Evolutionary conservation across 805 yeast species (phyloP).

Genomic region (Priceomyces medius): DNA sequence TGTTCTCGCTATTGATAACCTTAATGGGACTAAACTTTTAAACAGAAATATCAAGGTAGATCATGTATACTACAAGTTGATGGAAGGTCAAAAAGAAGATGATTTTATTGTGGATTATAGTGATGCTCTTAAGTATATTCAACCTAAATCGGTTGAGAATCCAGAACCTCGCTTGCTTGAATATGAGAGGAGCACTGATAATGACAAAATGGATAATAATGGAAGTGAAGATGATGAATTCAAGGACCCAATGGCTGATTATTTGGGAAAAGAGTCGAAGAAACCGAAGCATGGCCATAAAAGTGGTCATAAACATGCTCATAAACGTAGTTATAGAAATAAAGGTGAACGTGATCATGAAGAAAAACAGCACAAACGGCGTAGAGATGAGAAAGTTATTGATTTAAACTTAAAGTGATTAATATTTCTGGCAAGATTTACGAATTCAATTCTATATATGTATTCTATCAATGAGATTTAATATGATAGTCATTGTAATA

Average conservation of each 20-base stretch:
- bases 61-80: constrained; percentile 62
- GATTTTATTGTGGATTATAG: constrained; percentile 34
- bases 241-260: constrained; percentile 33
- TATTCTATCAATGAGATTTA: background rate
- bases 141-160: background rate
- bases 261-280: constrained; percentile 6
- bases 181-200: constrained; percentile 4
- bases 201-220: constrained; percentile 2
- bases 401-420: too few relatives aligned
- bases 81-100: constrained; percentile 51
- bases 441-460: background rate
- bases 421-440: background rate
- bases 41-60: constrained; percentile 60
- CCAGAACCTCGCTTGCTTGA: background rate
- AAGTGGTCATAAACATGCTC: background rate
- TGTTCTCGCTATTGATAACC: constrained; percentile 82
- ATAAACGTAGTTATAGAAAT: constrained; percentile 4
- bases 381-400: background rate
- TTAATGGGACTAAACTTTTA: constrained; percentile 64
- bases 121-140: constrained; percentile 9
- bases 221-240: constrained; percentile 25
- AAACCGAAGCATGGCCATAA: constrained; percentile 5
- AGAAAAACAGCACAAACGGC: background rate
- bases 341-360: constrained; percentile 6
- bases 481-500: constrained; percentile 17